Percentiles rank a stretch among this genome's conserved stretches.
phyloP scores from a whole-genome alignment of 345 rosid genomes.

The Salix udensis region DNA sequence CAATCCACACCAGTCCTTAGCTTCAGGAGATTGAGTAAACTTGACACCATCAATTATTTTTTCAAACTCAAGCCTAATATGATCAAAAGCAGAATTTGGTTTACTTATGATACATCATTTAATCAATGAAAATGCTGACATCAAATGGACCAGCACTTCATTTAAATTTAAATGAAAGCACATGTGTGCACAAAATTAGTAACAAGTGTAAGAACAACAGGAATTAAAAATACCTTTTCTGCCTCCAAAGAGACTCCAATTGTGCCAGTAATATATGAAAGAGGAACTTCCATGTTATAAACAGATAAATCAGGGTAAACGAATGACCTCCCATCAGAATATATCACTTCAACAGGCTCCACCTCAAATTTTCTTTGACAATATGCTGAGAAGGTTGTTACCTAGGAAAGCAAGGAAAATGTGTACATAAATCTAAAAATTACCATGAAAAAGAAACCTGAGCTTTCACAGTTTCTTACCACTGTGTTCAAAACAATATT shows the following conservation, averaged over 20 bases:
- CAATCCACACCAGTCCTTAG: neutral
- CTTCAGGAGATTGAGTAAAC: neutral
- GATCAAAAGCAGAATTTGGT: neutral
- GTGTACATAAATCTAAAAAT: conserved; percentile 2
- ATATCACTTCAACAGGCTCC: conserved; percentile 86
- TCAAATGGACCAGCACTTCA: neutral
- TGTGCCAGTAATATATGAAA: conserved; percentile 62
- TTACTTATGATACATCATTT: neutral
- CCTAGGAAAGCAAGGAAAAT: conserved; percentile 39
- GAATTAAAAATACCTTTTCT: conserved; percentile 55
- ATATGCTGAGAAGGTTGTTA: conserved; percentile 66
- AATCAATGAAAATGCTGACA: neutral
- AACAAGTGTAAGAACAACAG: neutral
- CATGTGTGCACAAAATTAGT: neutral
- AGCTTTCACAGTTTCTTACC: conserved; percentile 41
- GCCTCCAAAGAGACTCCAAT: conserved; percentile 73
- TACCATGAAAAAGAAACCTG: conserved; percentile 5
- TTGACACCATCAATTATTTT: neutral
- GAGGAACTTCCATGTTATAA: conserved; percentile 75
- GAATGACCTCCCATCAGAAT: conserved; percentile 54
- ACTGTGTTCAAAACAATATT: conserved; percentile 84
- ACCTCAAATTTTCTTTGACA: conserved; percentile 74
- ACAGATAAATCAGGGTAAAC: conserved; percentile 71
- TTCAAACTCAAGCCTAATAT: neutral
- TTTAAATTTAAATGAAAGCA: neutral